Base-by-base conservation (phyloP, 1,284 basidiomycete species). In the Cryptococcus floricola region DNA sequence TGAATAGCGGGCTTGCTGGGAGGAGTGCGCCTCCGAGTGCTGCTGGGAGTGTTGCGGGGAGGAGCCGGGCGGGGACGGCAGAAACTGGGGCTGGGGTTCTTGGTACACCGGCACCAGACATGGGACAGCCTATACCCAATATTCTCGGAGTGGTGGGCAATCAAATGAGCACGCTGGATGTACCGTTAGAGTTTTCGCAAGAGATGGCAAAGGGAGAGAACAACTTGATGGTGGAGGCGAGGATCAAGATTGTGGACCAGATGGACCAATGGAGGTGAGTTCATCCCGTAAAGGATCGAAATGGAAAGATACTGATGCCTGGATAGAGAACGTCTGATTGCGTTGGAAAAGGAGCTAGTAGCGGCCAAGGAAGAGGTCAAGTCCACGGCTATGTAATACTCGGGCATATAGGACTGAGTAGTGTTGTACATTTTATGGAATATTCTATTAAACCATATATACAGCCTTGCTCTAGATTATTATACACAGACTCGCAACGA, bases 181-280 rank as follows among this genome's bases (percentile, higher is more conserved):
- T 77, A 1, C 76, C 75, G 31, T 85, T 90, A 2, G 92, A 95
- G 80, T 97, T 90, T 68, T 87, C 82, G 48, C 77, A 78, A 53
- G 82, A 83, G 61, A 93, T 93, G 88, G 90, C 88, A 77, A 87
- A 83, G 71, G 89, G 88, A 54, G 95, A 98, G 72, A 82, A 81
- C 3, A 87, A 89, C 39, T 78, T 88, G 51, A 73, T 98, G 50
- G 90, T 94, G 52, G 82, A 84, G 51, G 92, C 89, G 4, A 80
- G 85, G 48, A 86, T 86, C 64, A 78, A 81, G 27, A 81, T 95
- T 34, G 71, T 78, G 9, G 67, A 71, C 46, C 70, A 78, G 66
- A 77, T 74, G 70, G 76, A 77, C 57, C 60, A 62, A 48, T 77
- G 75, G 76, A 67, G 75, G 75, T 77, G 55, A 62, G 73, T 68